Base-by-base conservation (phyloP, 805 yeast genomes). In the Hanseniaspora meyeri region DNA sequence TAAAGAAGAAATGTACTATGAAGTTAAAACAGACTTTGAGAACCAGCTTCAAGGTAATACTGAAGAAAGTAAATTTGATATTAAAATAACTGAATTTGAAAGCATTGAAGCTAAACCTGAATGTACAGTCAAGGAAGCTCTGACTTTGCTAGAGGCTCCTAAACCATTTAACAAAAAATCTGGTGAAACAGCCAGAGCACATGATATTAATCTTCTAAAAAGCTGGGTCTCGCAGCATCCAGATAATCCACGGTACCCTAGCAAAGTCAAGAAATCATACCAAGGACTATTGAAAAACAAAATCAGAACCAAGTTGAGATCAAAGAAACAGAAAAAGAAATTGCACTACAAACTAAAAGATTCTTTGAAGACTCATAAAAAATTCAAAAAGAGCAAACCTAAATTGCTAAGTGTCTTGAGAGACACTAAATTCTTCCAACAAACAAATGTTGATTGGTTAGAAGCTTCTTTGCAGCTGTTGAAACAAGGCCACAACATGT, bases 401-500 rank as follows among this genome's bases (percentile, higher is more conserved):
- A 43, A 48, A 2, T 70, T 93, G 14, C 66, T 93, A 31, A 80
- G 79, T 59, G 75, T 81, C 34, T 75, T 93, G 61, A 80, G 81
- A 58, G 74, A 77, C 48, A 93, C 98, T 0, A 90, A 87, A 64
- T 93, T 80, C 67, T 93, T 93, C 69, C 95, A 88, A 65, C 83
- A 86, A 63, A 91, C 98, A 0, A 77, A 90, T 0, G 82, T 93
- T 51, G 98, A 93, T 68, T 93, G 99, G 99, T 93, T 91, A 2
- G 99, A 93, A 68, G 98, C 97, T 1, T 98, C 97, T 32, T 72
- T 93, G 57, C 97, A 93, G 70, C 81, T 93, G 2, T 86, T 96
- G 64, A 78, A 81, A 40, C 99, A 93, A 69, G 98, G 98, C 2
- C 87, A 83, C 68, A 91, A 88, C 63, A 90, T 91, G 95, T 75